phyloP scores from a whole-genome alignment of 2,329 filamentous ascomycete genomes.

The Eutypa lata region DNA sequence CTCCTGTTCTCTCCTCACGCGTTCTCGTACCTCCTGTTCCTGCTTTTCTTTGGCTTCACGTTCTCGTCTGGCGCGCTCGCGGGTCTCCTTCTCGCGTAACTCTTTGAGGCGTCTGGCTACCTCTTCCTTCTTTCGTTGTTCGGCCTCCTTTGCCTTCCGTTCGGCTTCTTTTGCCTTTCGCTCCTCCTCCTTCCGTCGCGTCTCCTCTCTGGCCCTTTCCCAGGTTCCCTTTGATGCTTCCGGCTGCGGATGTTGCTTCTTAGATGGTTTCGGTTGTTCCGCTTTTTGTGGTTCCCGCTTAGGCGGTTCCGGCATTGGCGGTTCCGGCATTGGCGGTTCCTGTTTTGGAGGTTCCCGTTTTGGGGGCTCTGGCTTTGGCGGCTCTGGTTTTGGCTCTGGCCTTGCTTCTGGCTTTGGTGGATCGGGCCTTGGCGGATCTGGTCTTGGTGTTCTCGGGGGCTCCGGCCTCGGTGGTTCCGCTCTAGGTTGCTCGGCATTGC shows the following conservation, averaged over 20 bases:
- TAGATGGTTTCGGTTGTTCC: slow-evolving; percentile 10
- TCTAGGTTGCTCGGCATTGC: slow-evolving; percentile 30
- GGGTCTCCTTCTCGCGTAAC: slow-evolving; percentile 53
- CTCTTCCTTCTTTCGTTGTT: slow-evolving; percentile 59
- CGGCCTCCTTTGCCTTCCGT: slow-evolving; percentile 33
- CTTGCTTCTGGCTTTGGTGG: slow-evolving; percentile 7
- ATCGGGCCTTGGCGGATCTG: slow-evolving; percentile 3
- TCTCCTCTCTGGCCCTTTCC: slow-evolving; percentile 70
- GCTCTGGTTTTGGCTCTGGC: slow-evolving; percentile 19
- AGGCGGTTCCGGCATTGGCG: slow-evolving; percentile 6
- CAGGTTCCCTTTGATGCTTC: slow-evolving; percentile 48
- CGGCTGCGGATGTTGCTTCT: slow-evolving; percentile 19
- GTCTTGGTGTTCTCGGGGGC: slow-evolving; percentile 3
- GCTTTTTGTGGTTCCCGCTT: background rate
- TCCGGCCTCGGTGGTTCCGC: slow-evolving; percentile 22
- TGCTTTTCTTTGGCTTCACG: slow-evolving; percentile 31
- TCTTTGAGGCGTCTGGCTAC: slow-evolving; percentile 50
- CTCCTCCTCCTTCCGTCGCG: slow-evolving; percentile 60
- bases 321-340: slow-evolving; percentile 14
- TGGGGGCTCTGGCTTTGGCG: slow-evolving; percentile 11
- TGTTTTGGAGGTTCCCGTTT: slow-evolving; percentile 10
- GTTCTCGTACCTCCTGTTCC: slow-evolving; percentile 33
- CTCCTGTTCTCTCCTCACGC: slow-evolving; percentile 26
- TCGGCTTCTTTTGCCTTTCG: slow-evolving; percentile 55
- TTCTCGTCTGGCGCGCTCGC: slow-evolving; percentile 38